Evolutionary conservation across 331 rosid species (phyloP).

Genomic region (Pyrus hybrid): DNA sequence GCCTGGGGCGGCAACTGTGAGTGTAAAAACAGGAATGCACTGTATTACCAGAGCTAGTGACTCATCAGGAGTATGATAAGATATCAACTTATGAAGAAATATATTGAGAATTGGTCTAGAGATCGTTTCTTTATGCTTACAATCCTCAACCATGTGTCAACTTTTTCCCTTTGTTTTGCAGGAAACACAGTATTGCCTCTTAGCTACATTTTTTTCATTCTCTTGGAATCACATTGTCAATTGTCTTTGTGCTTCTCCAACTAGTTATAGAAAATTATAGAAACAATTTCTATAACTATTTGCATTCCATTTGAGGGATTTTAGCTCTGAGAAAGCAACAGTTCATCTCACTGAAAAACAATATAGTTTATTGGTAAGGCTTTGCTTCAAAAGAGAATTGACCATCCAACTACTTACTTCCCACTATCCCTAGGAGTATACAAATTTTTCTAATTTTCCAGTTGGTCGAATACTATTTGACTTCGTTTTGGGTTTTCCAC

Average conservation of each 20-base stretch:
- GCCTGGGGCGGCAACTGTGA: not conserved
- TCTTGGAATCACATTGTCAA: too few relatives aligned
- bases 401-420: constrained; percentile 6
- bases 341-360: constrained; percentile 13
- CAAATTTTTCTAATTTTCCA: not conserved
- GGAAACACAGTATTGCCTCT: too few relatives aligned
- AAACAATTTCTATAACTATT: not conserved
- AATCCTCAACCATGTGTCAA: not conserved
- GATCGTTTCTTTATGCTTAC: not conserved
- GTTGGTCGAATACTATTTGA: constrained; percentile 1
- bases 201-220: too few relatives aligned
- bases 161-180: not conserved
- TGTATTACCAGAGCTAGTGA: not conserved
- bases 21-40: not conserved
- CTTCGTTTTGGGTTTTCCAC: constrained; percentile 2
- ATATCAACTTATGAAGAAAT: not conserved
- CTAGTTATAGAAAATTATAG: too few relatives aligned
- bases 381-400: constrained; percentile 9
- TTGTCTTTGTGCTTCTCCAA: too few relatives aligned
- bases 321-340: constrained; percentile 9
- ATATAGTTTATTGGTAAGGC: constrained; percentile 4
- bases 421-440: not conserved
- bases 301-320: not conserved
- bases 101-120: not conserved
- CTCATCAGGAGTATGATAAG: not conserved